Percentiles rank a stretch among this genome's conserved stretches.
These are phyloP conservation scores for Aspergillus persii DNA, from an alignment of 2,329 filamentous ascomycete species.

Conservation along the genomic window DNA sequence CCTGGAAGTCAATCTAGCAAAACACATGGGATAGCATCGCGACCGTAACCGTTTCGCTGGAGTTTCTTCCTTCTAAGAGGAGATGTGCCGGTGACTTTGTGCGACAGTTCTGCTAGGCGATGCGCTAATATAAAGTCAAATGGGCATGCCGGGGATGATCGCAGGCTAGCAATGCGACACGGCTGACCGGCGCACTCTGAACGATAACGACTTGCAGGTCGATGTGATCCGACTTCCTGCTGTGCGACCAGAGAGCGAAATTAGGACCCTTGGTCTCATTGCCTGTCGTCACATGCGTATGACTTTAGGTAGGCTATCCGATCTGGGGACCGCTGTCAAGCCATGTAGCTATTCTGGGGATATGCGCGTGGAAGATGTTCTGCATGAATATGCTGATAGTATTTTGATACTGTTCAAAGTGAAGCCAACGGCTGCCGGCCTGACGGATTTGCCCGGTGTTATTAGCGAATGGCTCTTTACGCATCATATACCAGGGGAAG, in stretches of 20 bases:
- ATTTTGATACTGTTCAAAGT: constrained; percentile 14
- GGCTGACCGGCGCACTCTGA: constrained; percentile 53
- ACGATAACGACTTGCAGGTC: constrained; percentile 58
- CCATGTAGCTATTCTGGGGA: constrained; percentile 28
- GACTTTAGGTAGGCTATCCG: constrained; percentile 31
- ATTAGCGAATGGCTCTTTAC: constrained; percentile 23
- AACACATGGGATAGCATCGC: constrained; percentile 60
- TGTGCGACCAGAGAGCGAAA: constrained; percentile 52
- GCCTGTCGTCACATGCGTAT: constrained; percentile 31
- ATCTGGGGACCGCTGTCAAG: constrained; percentile 27
- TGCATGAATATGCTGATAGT: constrained; percentile 22
- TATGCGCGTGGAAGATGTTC: constrained; percentile 27
- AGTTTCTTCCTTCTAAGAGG: constrained; percentile 54
- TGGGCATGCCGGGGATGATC: constrained; percentile 62
- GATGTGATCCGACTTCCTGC: constrained; percentile 50
- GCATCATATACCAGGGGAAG: constrained; percentile 22
- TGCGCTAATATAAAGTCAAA: constrained; percentile 58
- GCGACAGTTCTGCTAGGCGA: constrained; percentile 52
- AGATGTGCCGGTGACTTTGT: constrained; percentile 48
- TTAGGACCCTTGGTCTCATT: constrained; percentile 38
- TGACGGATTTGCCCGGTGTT: constrained; percentile 23
- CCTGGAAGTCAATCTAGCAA: constrained; percentile 56
- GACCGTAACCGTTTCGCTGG: constrained; percentile 53
- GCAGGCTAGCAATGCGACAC: constrained; percentile 60
- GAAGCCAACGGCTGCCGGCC: constrained; percentile 16